A percentile compares a stretch with the other conserved stretches of the same genome.
Evolutionary conservation across 306 rosid genomes (phyloP).

Genomic region (Lupinus albus): DNA sequence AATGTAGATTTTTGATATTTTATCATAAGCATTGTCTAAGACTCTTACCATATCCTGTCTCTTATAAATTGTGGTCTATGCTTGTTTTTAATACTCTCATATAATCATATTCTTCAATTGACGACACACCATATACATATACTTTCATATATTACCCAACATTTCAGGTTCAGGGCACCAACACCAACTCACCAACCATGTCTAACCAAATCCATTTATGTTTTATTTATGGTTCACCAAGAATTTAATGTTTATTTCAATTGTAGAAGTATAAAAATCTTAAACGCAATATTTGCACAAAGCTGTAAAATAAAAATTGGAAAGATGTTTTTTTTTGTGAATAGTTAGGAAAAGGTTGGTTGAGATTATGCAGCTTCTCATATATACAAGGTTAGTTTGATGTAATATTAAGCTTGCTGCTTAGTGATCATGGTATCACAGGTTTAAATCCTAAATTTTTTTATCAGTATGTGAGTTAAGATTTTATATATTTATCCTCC

Average conservation of each 20-base stretch:
- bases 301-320: too few relatives aligned
- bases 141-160: not conserved
- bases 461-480: too few relatives aligned
- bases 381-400: too few relatives aligned
- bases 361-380: too few relatives aligned
- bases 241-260: not conserved
- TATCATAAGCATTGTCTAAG: slow-evolving; percentile 41
- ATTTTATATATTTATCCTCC: too few relatives aligned
- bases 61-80: slow-evolving; percentile 41
- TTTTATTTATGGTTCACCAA: not conserved
- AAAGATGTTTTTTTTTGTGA: too few relatives aligned
- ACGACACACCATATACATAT: slow-evolving; percentile 12
- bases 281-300: too few relatives aligned
- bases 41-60: slow-evolving; percentile 42
- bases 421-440: too few relatives aligned
- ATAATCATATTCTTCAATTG: not conserved
- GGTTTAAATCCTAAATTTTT: too few relatives aligned
- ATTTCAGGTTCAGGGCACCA: not conserved
- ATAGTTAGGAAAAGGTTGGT: too few relatives aligned
- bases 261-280: not conserved
- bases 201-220: not conserved
- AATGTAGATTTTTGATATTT: slow-evolving; percentile 22
- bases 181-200: not conserved
- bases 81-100: slow-evolving; percentile 26
- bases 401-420: too few relatives aligned